A percentile compares a stretch with the other conserved stretches of the same genome.
phyloP scores from a whole-genome alignment of 2,329 filamentous ascomycete species.

The Penicillium aurantiogriseum region DNA sequence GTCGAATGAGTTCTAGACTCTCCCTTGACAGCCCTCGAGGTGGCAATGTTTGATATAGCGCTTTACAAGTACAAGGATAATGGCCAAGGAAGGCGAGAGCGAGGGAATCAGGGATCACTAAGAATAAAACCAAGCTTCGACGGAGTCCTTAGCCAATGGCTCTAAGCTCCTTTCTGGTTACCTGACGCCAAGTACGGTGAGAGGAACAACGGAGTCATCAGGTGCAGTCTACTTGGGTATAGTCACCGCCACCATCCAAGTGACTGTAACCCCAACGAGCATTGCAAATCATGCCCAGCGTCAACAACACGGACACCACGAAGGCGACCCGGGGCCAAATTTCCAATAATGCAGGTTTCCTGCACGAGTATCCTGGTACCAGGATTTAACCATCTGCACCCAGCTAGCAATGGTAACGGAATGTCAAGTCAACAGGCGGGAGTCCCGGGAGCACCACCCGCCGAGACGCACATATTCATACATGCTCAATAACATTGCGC shows the following conservation, averaged over 20 bases:
- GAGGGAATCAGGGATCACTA: neutral
- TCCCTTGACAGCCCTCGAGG: neutral
- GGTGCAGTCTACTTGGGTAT: neutral
- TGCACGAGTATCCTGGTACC: slow-evolving; percentile 12
- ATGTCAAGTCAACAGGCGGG: neutral
- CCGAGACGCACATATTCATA: neutral
- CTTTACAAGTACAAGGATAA: neutral
- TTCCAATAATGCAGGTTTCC: slow-evolving; percentile 14
- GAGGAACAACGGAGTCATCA: neutral
- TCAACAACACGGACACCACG: neutral
- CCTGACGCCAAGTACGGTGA: slow-evolving; percentile 2
- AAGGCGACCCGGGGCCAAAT: neutral
- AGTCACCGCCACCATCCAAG: slow-evolving; percentile 1
- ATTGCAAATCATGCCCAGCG: neutral
- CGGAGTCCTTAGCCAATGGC: neutral
- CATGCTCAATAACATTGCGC: neutral
- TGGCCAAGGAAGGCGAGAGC: neutral
- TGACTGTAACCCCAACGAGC: neutral
- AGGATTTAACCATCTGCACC: slow-evolving; percentile 9
- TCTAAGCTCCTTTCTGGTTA: neutral
- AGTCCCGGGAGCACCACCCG: neutral
- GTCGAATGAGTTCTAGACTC: neutral
- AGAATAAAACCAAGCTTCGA: neutral
- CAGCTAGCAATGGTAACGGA: slow-evolving; percentile 6
- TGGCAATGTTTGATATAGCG: neutral